These are phyloP conservation scores for Chlorella vulgaris DNA, from an alignment of 139 green algal genomes.

Conservation along the genomic window DNA sequence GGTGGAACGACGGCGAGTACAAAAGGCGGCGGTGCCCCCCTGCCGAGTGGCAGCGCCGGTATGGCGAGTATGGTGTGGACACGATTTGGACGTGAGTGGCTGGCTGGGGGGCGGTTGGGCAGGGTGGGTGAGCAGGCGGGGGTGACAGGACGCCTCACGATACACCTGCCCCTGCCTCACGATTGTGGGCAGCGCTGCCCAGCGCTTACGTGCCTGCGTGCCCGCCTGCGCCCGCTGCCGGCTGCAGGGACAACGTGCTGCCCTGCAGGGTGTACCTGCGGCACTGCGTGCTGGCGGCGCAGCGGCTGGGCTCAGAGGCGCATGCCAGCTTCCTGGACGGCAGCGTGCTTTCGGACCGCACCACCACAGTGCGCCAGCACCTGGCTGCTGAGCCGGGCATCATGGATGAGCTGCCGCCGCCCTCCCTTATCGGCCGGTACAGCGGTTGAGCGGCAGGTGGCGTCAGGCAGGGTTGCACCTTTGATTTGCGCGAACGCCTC, in stretches of 20 bases:
- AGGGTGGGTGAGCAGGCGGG: neutral
- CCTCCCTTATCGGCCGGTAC: conserved; percentile 75
- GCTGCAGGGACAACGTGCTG: conserved; percentile 61
- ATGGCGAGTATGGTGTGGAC: conserved; percentile 71
- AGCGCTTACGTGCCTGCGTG: no score
- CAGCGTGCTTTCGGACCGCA: conserved; percentile 84
- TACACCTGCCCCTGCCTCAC: neutral
- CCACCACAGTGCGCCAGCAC: conserved; percentile 73
- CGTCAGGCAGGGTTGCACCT: neutral
- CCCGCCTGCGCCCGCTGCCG: neutral
- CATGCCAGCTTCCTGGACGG: conserved; percentile 79
- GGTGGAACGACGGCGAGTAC: conserved; percentile 84
- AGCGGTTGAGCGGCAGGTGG: conserved; percentile 63
- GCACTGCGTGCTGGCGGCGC: conserved; percentile 87
- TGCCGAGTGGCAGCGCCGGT: conserved; percentile 77
- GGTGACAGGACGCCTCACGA: neutral
- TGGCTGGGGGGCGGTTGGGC: neutral
- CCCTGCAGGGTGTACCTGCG: conserved; percentile 83
- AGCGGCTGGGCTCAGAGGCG: conserved; percentile 58
- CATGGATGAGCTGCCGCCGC: conserved; percentile 81
- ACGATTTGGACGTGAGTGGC: conserved; percentile 57
- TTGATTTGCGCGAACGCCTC: no score
- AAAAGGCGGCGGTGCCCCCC: conserved; percentile 60
- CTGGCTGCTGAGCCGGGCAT: conserved; percentile 77
- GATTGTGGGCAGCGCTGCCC: no score